phyloP scores from a whole-genome alignment of 192 early-diverging fungal species.

The Coemansia sp. region DNA sequence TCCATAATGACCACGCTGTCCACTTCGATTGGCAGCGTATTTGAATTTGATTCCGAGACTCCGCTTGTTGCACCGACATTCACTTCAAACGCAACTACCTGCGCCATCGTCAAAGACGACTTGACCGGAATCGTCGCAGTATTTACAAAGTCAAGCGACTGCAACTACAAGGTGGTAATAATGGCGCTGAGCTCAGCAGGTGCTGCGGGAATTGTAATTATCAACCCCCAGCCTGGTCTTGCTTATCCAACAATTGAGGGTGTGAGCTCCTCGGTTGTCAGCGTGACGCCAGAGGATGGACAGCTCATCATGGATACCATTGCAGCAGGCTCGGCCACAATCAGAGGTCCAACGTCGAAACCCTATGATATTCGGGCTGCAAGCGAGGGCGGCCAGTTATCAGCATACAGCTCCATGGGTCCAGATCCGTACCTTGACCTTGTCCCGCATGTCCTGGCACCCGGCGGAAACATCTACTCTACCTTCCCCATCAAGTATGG shows the following conservation, averaged over 20 bases:
- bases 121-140: not conserved
- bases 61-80: conserved; percentile 7
- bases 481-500: conserved; percentile 55
- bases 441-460: conserved; percentile 63
- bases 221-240: not conserved
- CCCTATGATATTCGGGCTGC: not conserved
- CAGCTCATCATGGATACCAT: not conserved
- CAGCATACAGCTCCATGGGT: conserved; percentile 66
- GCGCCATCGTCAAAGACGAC: not conserved
- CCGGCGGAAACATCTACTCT: conserved; percentile 70
- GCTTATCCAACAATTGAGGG: not conserved
- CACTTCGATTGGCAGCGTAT: conserved; percentile 11
- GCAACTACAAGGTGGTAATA: not conserved
- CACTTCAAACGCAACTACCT: not conserved
- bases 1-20: conserved; percentile 3
- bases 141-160: not conserved
- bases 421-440: conserved; percentile 61
- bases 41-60: conserved; percentile 15
- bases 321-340: not conserved
- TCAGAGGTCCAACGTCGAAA: not conserved
- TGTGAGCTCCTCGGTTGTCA: not conserved
- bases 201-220: not conserved
- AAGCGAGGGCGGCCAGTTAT: conserved; percentile 46
- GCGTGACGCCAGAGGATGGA: not conserved
- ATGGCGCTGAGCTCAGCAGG: not conserved